Percentiles rank a stretch among this genome's conserved stretches.
Conservation (phyloP, 2,329 filamentous ascomycete species). For the Ceratocystis destructans region DNA sequence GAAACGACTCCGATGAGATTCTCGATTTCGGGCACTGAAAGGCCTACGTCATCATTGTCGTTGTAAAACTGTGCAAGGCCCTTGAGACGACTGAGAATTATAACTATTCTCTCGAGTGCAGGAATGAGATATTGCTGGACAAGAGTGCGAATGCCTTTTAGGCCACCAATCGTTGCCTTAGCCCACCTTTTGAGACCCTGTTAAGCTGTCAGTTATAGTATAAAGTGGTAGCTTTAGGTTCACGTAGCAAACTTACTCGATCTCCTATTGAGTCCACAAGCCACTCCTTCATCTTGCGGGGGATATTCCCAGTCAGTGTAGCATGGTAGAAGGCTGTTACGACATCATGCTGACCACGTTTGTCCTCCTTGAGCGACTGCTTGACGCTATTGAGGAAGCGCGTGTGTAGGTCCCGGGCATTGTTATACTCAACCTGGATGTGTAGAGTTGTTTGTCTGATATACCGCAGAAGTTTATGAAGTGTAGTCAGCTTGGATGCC, state of each 20-base stretch:
- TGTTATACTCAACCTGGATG: slow-evolving; percentile 70
- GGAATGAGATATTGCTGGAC: slow-evolving; percentile 82
- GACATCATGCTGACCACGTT: slow-evolving; percentile 48
- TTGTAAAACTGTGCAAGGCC: slow-evolving; percentile 74
- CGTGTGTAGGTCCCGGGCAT: slow-evolving; percentile 61
- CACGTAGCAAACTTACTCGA: slow-evolving; percentile 40
- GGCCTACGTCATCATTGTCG: slow-evolving; percentile 49
- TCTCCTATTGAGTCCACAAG: slow-evolving; percentile 71
- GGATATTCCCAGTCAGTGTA: slow-evolving; percentile 69
- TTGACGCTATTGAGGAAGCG: slow-evolving; percentile 45
- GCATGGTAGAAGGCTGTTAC: slow-evolving; percentile 71
- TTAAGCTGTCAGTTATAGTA: background rate
- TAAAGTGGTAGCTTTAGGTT: background rate
- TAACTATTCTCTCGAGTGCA: slow-evolving; percentile 65
- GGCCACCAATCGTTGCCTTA: slow-evolving; percentile 63
- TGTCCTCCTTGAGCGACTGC: slow-evolving; percentile 59
- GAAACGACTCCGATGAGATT: slow-evolving; percentile 56
- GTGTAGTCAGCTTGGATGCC: slow-evolving; percentile 70
- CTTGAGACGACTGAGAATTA: slow-evolving; percentile 69
- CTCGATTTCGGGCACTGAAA: slow-evolving; percentile 49
- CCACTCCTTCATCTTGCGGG: slow-evolving; percentile 68
- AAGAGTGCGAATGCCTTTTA: slow-evolving; percentile 62
- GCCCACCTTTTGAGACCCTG: slow-evolving; percentile 93
- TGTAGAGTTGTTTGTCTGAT: slow-evolving; percentile 66
- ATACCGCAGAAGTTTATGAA: slow-evolving; percentile 79